These are phyloP conservation scores for Leccinum glutinopallens DNA, from an alignment of 1,284 basidiomycete genomes.

Conservation along the genomic window DNA sequence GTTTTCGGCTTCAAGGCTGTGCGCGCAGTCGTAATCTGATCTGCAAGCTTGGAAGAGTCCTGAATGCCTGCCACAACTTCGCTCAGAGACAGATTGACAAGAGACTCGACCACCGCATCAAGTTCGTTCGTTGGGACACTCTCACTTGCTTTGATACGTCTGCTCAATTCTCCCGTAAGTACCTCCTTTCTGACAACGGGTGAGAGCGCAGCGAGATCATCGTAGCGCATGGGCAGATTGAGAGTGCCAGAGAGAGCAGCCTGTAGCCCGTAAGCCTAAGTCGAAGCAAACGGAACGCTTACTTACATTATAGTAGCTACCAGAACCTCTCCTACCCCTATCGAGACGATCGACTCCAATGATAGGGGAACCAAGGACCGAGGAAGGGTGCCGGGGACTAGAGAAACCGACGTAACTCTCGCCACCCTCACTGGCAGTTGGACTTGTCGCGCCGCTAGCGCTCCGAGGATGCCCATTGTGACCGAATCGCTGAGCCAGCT, in stretches of 20 bases:
- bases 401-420: conserved; percentile 72
- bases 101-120: conserved; percentile 65
- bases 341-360: conserved; percentile 57
- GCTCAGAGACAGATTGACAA: conserved; percentile 68
- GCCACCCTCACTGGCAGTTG: conserved; percentile 76
- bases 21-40: conserved; percentile 58
- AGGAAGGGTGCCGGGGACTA: conserved; percentile 63
- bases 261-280: conserved; percentile 38
- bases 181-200: conserved; percentile 85
- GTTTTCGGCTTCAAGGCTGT: conserved; percentile 44
- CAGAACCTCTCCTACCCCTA: conserved; percentile 71
- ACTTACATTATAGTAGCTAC: conserved; percentile 79
- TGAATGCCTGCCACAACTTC: conserved; percentile 79
- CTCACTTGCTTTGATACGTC: conserved; percentile 65
- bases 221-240: conserved; percentile 78
- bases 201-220: conserved; percentile 77
- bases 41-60: conserved; percentile 61
- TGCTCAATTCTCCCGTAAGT: conserved; percentile 76
- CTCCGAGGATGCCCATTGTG: conserved; percentile 76
- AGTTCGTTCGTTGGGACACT: conserved; percentile 56
- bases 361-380: conserved; percentile 56
- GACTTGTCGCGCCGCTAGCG: conserved; percentile 79
- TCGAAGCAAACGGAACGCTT: conserved; percentile 2
- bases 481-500: conserved; percentile 77
- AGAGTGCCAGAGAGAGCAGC: conserved; percentile 77